phyloP scores from a whole-genome alignment of 495 filamentous ascomycete genomes.

The Aspergillus cristatus region DNA sequence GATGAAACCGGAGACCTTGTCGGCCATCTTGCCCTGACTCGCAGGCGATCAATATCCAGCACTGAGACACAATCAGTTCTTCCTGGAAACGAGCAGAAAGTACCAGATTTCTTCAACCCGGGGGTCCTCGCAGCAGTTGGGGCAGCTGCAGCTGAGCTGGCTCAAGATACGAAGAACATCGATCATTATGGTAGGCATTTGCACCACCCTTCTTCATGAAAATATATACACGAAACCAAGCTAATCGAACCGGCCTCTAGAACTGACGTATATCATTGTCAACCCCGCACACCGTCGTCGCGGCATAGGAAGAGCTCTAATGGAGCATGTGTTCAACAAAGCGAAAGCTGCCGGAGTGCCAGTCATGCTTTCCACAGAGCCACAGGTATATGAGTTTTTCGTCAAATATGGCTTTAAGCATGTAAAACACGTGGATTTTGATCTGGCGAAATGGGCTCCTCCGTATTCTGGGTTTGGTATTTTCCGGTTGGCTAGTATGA shows the following conservation, averaged over 20 bases:
- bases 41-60: not conserved
- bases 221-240: no score
- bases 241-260: no score
- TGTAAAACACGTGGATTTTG: constrained; percentile 11
- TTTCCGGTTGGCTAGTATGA: constrained; percentile 12
- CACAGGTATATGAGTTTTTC: constrained; percentile 11
- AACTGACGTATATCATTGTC: constrained; percentile 13
- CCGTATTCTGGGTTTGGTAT: constrained; percentile 13
- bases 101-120: constrained; percentile 10
- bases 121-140: constrained; percentile 7
- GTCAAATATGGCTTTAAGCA: constrained; percentile 10
- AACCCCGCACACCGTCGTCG: constrained; percentile 5
- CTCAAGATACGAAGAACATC: constrained; percentile 2
- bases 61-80: not conserved
- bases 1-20: constrained; percentile 8
- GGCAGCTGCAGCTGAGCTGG: constrained; percentile 1
- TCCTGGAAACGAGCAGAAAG: not conserved
- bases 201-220: not conserved
- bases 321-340: constrained; percentile 7
- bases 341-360: constrained; percentile 6
- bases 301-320: constrained; percentile 10
- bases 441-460: constrained; percentile 13
- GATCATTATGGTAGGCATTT: constrained; percentile 11
- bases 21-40: constrained; percentile 11
- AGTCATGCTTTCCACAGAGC: constrained; percentile 8